phyloP scores from a whole-genome alignment of 306 rosid genomes.

The Malus asiatica region DNA sequence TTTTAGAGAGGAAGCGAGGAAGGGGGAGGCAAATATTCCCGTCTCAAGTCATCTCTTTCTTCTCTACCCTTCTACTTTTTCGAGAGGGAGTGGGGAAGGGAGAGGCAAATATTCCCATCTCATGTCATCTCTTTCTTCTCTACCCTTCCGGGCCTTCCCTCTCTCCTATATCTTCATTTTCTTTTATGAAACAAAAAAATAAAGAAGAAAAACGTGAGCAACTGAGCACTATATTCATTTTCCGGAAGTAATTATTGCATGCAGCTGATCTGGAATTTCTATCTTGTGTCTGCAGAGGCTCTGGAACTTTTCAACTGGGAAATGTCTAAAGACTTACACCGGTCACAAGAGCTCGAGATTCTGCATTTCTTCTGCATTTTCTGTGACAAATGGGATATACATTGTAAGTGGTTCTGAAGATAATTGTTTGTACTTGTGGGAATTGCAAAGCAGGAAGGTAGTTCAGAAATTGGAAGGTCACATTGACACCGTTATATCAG shows the following conservation, averaged over 20 bases:
- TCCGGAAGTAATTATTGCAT: not conserved
- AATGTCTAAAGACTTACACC: constrained; percentile 73
- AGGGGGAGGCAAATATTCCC: no score
- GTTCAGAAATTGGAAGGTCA: constrained; percentile 97
- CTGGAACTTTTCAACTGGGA: constrained; percentile 91
- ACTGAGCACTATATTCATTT: not conserved
- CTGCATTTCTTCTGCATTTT: constrained; percentile 78
- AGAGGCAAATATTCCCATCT: no score
- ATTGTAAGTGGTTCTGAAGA: constrained; percentile 94
- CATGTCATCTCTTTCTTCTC: no score
- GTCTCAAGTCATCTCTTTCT: no score
- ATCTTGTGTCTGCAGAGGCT: constrained; percentile 53
- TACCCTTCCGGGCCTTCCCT: not conserved
- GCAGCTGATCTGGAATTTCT: not conserved
- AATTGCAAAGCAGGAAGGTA: constrained; percentile 62
- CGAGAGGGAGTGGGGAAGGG: no score
- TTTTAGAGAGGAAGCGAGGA: no score
- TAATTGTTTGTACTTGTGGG: constrained; percentile 75
- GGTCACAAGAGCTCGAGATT: constrained; percentile 83
- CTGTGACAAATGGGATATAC: constrained; percentile 79
- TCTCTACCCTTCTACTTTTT: no score
- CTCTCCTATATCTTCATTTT: not conserved
- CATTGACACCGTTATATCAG: constrained; percentile 79
- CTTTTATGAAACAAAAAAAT: not conserved
- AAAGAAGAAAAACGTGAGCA: not conserved